These are phyloP conservation scores for Alternaria brassicicola DNA, from an alignment of 2,329 filamentous ascomycete genomes.

Conservation along the genomic window DNA sequence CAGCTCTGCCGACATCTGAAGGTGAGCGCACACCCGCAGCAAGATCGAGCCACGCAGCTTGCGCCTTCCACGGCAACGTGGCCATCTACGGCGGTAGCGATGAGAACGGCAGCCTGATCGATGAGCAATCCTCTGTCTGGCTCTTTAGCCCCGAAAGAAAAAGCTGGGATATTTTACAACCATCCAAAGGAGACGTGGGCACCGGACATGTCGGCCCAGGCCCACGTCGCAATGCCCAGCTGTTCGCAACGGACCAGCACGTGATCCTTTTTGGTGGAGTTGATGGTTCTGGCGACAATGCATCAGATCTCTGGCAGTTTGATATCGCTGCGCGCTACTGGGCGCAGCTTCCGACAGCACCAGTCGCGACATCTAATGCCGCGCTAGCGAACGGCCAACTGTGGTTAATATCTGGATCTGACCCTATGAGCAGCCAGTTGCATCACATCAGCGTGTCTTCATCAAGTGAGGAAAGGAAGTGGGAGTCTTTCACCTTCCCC, in stretches of 20 bases:
- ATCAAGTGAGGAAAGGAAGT: constrained; percentile 32
- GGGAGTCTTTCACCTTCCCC: constrained; percentile 51
- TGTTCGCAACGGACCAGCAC: constrained; percentile 28
- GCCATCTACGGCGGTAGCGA: constrained; percentile 51
- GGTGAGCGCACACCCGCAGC: constrained; percentile 41
- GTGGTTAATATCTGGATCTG: constrained; percentile 49
- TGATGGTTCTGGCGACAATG: constrained; percentile 27
- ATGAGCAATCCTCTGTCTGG: constrained; percentile 50
- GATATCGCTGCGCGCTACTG: constrained; percentile 28
- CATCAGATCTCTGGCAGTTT: constrained; percentile 39
- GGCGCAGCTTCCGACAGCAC: constrained; percentile 34
- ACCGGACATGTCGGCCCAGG: constrained; percentile 23
- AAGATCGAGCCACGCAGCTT: constrained; percentile 50
- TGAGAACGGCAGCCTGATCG: constrained; percentile 38
- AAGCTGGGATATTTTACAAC: constrained; percentile 32
- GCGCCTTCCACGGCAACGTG: constrained; percentile 48
- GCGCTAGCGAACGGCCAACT: constrained; percentile 47
- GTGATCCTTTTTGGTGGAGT: constrained; percentile 39
- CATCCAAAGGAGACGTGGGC: constrained; percentile 20
- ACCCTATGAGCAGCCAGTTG: constrained; percentile 39
- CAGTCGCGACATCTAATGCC: constrained; percentile 42
- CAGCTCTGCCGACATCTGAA: constrained; percentile 46
- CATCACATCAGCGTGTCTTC: constrained; percentile 34
- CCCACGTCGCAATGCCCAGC: constrained; percentile 24
- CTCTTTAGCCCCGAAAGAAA: constrained; percentile 45